These are phyloP conservation scores for Cyberlindnera xylosilytica DNA, from an alignment of 805 yeast species.

Conservation along the genomic window DNA sequence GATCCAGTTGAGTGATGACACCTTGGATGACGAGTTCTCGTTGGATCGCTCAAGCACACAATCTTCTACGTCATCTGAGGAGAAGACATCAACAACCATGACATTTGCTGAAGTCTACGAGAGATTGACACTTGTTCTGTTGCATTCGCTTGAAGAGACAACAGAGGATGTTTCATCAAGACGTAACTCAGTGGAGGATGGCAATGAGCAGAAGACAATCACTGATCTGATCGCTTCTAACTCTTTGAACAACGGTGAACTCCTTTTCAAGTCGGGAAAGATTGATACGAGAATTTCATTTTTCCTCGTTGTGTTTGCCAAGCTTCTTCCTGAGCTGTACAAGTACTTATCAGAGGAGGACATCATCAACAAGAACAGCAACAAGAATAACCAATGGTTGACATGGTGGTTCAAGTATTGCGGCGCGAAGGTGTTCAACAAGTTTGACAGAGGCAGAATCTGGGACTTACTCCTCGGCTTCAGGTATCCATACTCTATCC, in stretches of 20 bases:
- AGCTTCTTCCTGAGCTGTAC: conserved; percentile 70
- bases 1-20: conserved; percentile 19
- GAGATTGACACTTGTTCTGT: conserved; percentile 66
- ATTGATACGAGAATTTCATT: conserved; percentile 65
- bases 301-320: conserved; percentile 61
- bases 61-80: conserved; percentile 7
- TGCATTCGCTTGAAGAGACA: conserved; percentile 43
- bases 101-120: conserved; percentile 70
- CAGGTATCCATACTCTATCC: conserved; percentile 41
- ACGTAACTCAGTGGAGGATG: conserved; percentile 12
- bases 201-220: conserved; percentile 13
- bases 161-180: conserved; percentile 1
- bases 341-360: conserved; percentile 79
- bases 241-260: conserved; percentile 27
- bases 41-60: conserved; percentile 28
- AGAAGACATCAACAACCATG: conserved; percentile 28
- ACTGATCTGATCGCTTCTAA: conserved; percentile 19
- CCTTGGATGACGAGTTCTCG: conserved; percentile 11
- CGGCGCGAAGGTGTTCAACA: conserved; percentile 82
- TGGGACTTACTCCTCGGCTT: conserved; percentile 90
- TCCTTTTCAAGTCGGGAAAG: conserved; percentile 51
- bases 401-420: conserved; percentile 94
- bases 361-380: conserved; percentile 47
- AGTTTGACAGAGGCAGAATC: conserved; percentile 76
- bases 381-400: conserved; percentile 79